Conservation (phyloP, 2,329 filamentous ascomycete genomes). For the Neurospora sp. region DNA sequence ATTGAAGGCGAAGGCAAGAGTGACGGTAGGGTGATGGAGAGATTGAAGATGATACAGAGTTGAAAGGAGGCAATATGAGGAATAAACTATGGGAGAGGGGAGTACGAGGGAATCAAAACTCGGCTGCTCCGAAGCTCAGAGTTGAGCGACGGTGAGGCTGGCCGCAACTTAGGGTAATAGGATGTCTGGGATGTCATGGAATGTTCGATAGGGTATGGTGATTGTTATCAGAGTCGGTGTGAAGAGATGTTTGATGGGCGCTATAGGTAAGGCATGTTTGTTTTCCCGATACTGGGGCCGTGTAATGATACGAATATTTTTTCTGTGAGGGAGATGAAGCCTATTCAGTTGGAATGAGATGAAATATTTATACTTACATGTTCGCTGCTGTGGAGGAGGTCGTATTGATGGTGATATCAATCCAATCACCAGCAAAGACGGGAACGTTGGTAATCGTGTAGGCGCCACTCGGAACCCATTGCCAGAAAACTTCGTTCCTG, state of each 20-base stretch:
- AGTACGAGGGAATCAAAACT: not conserved
- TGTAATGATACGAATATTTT: not conserved
- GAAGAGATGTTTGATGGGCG: not conserved
- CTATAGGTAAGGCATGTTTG: not conserved
- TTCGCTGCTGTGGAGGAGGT: constrained; percentile 11
- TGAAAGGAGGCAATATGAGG: too few species aligned
- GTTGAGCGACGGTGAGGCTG: not conserved
- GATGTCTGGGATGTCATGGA: not conserved
- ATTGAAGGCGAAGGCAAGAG: not conserved
- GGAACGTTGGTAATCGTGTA: constrained; percentile 13
- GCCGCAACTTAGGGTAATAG: too few species aligned
- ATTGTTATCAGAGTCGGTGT: not conserved
- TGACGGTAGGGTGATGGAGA: too few species aligned
- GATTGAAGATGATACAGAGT: too few species aligned
- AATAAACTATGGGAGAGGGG: too few species aligned
- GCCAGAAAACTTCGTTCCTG: constrained; percentile 17
- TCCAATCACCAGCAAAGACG: constrained; percentile 16
- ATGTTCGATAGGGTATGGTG: not conserved
- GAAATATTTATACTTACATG: constrained; percentile 9
- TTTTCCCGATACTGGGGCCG: not conserved
- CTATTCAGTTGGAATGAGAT: not conserved
- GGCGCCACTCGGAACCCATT: constrained; percentile 14
- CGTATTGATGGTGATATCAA: constrained; percentile 18
- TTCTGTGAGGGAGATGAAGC: not conserved
- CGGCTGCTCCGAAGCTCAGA: not conserved